phyloP scores from a whole-genome alignment of 352 stramenopile species.

The Aphanomyces cochlioides region DNA sequence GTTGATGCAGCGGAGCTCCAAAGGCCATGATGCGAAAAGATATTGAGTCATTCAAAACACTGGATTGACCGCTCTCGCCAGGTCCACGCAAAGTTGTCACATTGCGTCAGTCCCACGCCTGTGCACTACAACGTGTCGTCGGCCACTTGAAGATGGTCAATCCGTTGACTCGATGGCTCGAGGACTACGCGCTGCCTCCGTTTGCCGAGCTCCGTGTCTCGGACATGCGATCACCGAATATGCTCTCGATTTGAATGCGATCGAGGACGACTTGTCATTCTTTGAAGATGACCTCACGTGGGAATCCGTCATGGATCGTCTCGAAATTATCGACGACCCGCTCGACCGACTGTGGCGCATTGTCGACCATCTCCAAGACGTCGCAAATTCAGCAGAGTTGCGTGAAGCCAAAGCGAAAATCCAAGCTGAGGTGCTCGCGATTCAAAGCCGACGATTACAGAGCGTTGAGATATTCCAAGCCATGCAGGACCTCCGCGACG shows the following conservation, averaged over 20 bases:
- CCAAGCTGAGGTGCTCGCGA: conserved; percentile 91
- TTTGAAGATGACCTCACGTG: conserved; percentile 53
- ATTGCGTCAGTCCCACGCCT: too few species aligned
- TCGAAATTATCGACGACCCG: conserved; percentile 90
- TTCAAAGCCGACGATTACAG: conserved; percentile 89
- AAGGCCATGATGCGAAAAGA: too few species aligned
- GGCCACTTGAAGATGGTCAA: conserved; percentile 34
- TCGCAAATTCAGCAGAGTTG: conserved; percentile 94
- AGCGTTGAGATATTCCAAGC: conserved; percentile 90
- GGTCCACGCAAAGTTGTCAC: too few species aligned
- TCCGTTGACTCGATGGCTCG: conserved; percentile 53
- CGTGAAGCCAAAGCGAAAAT: conserved; percentile 91
- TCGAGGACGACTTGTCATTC: conserved; percentile 43
- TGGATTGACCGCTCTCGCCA: too few species aligned
- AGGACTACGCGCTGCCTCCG: conserved; percentile 55
- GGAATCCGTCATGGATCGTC: conserved; percentile 83
- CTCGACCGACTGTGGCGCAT: conserved; percentile 93
- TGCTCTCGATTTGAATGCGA: conserved; percentile 44
- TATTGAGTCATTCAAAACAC: too few species aligned
- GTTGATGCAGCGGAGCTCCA: too few species aligned
- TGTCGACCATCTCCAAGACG: conserved; percentile 95
- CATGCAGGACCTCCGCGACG: conserved; percentile 74
- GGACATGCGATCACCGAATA: conserved; percentile 53
- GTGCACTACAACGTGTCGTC: too few species aligned
- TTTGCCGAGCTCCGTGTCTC: conserved; percentile 61